Base-by-base conservation (phyloP, 176 grass and related monocot genomes). In the Elaeis guineensis region DNA sequence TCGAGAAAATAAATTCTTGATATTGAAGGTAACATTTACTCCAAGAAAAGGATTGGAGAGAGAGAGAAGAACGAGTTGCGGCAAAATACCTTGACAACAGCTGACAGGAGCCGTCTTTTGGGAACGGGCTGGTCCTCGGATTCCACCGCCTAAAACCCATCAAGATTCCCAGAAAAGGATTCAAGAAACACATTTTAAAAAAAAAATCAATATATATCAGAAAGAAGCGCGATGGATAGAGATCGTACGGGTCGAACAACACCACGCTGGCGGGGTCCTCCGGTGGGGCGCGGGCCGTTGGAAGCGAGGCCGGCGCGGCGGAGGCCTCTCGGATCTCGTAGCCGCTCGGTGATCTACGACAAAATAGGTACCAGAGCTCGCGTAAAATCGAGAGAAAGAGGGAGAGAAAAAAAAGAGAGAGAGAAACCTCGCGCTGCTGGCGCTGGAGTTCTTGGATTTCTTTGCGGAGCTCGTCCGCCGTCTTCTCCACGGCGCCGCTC, bases 391-490 rank as follows among this genome's bases (percentile, higher is more conserved):
- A 23, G 15, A 5, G 17, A 54, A 12, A 60, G 15, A 52, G 17
- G 53, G 21, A 25, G 0, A 3, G 48, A 3, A 19, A 25, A 25
- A 16, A 25, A 18, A 16, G 19, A 1, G 0, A 11, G 65, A 28
- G 24, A 17, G 0, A 69, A 15, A 97, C 92, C 86, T 97, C 92
- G 3, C 87, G 87, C 62, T 97, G 92, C 72, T 90, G 92, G 23
- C 92, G 92, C 62, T 97, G 87, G 69, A 97, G 87, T 78, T 97
- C 92, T 61, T 88, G 92, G 49, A 97, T 79, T 72, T 97, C 92
- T 63, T 85, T 89, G 71, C 81, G 92, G 75, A 97, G 73, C 51
- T 97, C 92, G 4, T 91, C 92, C 17, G 81, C 81, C 52, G 92
- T 77, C 81, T 97, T 97, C 83, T 91, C 92, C 25, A 71, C 75